Percentiles rank a stretch among this genome's conserved stretches.
phyloP scores from a whole-genome alignment of 352 stramenopile genomes.

The Pythium rhizo-oryzae region DNA sequence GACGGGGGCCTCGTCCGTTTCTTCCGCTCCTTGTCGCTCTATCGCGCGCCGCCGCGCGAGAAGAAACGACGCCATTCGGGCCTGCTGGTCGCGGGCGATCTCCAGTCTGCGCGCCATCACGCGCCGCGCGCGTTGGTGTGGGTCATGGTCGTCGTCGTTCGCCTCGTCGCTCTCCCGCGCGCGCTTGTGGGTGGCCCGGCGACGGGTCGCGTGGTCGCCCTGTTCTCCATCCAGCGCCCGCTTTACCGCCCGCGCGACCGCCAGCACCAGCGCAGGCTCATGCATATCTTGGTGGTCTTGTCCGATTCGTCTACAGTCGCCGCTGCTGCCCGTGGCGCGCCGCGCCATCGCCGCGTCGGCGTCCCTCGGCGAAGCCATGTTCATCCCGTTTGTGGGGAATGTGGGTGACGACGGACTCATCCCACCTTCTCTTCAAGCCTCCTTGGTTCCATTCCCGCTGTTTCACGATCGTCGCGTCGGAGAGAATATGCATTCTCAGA shows the following conservation, averaged over 20 bases:
- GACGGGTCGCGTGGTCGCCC: neutral
- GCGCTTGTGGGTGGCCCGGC: constrained; percentile 2
- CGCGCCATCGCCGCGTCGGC: neutral
- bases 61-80: neutral
- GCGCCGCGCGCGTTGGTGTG: neutral
- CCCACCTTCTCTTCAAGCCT: constrained; percentile 10
- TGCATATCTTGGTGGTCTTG: neutral
- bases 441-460: neutral
- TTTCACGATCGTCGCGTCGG: neutral
- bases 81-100: constrained; percentile 1
- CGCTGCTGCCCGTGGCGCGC: neutral
- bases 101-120: constrained; percentile 1
- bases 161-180: neutral
- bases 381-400: neutral
- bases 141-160: neutral
- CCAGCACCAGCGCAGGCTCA: neutral
- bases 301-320: too few relatives aligned
- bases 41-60: neutral
- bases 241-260: constrained; percentile 11
- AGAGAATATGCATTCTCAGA: constrained; percentile 18
- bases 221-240: constrained; percentile 7
- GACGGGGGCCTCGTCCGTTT: too few relatives aligned
- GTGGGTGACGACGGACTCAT: neutral
- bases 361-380: neutral
- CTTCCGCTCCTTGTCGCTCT: neutral